Evolutionary conservation across 305 asterid genomes (phyloP).

Genomic region (Solanum chacoense): DNA sequence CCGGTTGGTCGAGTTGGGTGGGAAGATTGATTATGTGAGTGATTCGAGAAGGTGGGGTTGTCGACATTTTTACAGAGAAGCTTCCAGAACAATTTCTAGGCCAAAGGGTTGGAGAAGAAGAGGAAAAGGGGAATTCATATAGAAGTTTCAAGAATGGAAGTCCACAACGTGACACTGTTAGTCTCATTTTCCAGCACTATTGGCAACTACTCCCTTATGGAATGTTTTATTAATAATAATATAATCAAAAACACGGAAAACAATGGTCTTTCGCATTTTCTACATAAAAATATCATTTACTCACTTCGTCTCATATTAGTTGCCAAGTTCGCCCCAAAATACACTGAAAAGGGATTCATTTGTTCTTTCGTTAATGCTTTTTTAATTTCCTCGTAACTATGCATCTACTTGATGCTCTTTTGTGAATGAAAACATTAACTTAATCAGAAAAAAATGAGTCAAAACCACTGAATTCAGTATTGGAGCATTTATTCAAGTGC

Average conservation of each 20-base stretch:
- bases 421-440: not conserved
- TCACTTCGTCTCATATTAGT: not conserved
- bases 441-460: not conserved
- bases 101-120: not conserved
- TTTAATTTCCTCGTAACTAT: not conserved
- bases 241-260: not conserved
- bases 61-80: conserved; percentile 26
- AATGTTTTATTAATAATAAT: not conserved
- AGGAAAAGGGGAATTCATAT: not conserved
- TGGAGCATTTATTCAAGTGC: not conserved
- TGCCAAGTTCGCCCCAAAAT: not conserved
- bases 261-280: not conserved
- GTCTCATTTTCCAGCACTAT: not conserved
- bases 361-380: not conserved
- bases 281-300: not conserved
- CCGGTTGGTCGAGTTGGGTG: conserved; percentile 48
- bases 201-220: not conserved
- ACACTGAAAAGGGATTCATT: not conserved
- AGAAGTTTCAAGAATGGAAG: not conserved
- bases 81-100: not conserved
- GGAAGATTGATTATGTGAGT: conserved; percentile 46
- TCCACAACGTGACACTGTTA: not conserved
- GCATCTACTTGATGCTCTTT: not conserved
- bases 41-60: conserved; percentile 24
- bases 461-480: not conserved